Evolutionary conservation across 176 grass and related monocot species (phyloP), one percentile per base, ranked within the genome.

Genomic region (Oryza glaberrima): DNA sequence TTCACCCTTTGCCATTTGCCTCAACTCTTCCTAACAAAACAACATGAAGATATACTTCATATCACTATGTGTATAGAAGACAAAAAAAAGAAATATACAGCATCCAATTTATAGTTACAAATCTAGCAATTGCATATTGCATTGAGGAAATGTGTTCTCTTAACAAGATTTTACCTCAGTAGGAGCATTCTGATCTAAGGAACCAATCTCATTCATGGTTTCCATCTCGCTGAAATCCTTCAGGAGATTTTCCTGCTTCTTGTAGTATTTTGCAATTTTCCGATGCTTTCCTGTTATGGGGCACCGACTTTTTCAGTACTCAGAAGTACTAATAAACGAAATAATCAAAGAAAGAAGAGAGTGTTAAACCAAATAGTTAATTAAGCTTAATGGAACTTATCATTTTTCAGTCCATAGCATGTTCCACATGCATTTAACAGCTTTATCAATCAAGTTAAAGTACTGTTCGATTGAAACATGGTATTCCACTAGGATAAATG

Each of bases 221-320:
- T 98, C 93, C 89, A 98, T 95, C 73, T 98, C 89, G 7, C 73
- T 95, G 89, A 95, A 95, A 71, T 89, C 93, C 84, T 95, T 90
- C 0, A 98, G 81, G 4, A 98, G 88, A 41, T 73, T 90, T 25
- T 93, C 93, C 84, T 98, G 96, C 68, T 95, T 94, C 85, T 90
- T 87, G 78, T 98, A 98, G 85, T 94, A 98, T 72, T 94, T 95
- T n/a, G 96, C 91, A 19, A 98, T 87, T 80, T 95, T 98, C 7
- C 87, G 79, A 30, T 98, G 89, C 69, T 95, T 95, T 4, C 91
- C 96, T 98, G 79, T 66, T 38, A 86, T 85, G 9, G 11, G 23
- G n/a, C 44, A 38, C 73, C 72, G 32, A 56, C 20, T 40, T 58
- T 58, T 45, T 77, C 43, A 52, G 54, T 19, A 63, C 3, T 63